Evolutionary conservation across 805 yeast species (phyloP), one percentile per base, ranked within the genome.

Genomic region (Yarrowia hollandica): DNA sequence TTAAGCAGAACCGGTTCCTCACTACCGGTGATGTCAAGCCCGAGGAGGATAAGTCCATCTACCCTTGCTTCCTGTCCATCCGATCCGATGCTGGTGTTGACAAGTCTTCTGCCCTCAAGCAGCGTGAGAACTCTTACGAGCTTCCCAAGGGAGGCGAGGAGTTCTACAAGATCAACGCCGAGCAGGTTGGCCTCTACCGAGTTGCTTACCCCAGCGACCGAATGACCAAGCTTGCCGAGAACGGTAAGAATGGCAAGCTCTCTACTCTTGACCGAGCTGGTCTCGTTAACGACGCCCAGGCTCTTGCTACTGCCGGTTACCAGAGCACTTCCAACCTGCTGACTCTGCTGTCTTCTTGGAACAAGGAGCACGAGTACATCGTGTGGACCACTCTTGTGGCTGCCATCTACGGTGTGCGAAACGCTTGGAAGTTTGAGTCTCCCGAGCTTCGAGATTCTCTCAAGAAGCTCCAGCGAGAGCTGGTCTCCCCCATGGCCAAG

Each of bases 211-310:
- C 79, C 15, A 70, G 78, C 8, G 77, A 72, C 22, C 78, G 85
- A 62, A 74, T 85, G 74, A 64, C 70, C 54, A 78, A 77, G 69
- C 77, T 83, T 62, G 83, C 84, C 30, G 65, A 71, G 57, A 81
- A 81, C 34, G 86, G 83, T 60, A 73, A 71, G 22, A 73, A 71
- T 28, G 83, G 82, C 18, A 71, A 74, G 64, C 77, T 83, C 58
- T 73, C 82, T 10, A 82, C 77, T 30, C 84, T 79, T 67, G 88
- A 83, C 71, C 77, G 85, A 62, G 81, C 82, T 50, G 88, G 88
- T n/a, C 75, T 83, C 57, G 78, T 83, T 16, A 81, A 83, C 23
- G 88, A 83, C 66, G 79, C 84, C 38, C 77, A 75, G 28, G 79
- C 87, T 11, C 75, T 82, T 64, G 75, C 83, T 2, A 69, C 78